Percentiles rank a stretch among this genome's conserved stretches.
phyloP scores from a whole-genome alignment of 257 asterid species.

The Nicotiana benthamiana region DNA sequence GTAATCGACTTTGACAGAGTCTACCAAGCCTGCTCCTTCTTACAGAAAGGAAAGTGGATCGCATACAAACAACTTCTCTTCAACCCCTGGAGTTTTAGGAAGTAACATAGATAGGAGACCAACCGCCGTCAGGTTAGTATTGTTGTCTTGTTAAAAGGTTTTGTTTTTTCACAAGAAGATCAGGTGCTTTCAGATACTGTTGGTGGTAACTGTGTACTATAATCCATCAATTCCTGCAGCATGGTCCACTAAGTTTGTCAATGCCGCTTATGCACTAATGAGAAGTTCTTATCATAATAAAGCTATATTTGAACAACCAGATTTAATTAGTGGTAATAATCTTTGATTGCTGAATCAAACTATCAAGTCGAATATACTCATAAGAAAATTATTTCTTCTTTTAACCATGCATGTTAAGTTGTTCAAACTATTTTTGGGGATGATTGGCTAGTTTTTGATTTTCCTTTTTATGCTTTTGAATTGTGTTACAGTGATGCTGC shows the following conservation, averaged over 20 bases:
- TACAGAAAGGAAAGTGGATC: slow-evolving; percentile 70
- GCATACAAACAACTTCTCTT: slow-evolving; percentile 28
- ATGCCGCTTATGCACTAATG: background rate
- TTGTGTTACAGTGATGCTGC: slow-evolving; percentile 41
- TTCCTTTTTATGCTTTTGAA: background rate
- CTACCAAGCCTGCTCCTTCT: slow-evolving; percentile 40
- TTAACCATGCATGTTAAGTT: background rate
- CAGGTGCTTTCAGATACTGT: background rate
- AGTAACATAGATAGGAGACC: slow-evolving; percentile 40
- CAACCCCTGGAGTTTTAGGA: slow-evolving; percentile 37
- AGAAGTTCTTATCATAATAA: background rate
- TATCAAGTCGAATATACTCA: background rate
- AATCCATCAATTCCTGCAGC: background rate
- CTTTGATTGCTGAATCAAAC: background rate
- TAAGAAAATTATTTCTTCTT: background rate
- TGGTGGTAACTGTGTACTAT: background rate
- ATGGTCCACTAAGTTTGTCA: slow-evolving; percentile 1
- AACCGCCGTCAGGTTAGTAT: slow-evolving; percentile 37
- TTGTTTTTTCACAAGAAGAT: background rate
- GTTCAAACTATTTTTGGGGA: background rate
- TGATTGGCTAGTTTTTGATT: background rate
- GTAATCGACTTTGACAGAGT: slow-evolving; percentile 27
- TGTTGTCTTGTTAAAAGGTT: slow-evolving; percentile 5
- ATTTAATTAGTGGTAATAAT: background rate
- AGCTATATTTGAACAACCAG: background rate